Conservation (phyloP, 129 eudicot genomes). For the sunflower (Helianthus annuus) region HanXRQr2.0-SUNRISE NC_035436.2:202424571-202425070, state of each 20-base stretch:
- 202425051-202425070: constrained; percentile 97
- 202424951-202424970: constrained; percentile 75
- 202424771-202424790: constrained; percentile 49
- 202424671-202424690: constrained; percentile 67
- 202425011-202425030: constrained; percentile 51
- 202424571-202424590: constrained; percentile 85
- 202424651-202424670: constrained; percentile 81
- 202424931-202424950: constrained; percentile 76
- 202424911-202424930: constrained; percentile 83
- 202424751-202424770: constrained; percentile 62
- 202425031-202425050: constrained; percentile 64
- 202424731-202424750: constrained; percentile 94
- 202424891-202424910: constrained; percentile 83
- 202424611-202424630: constrained; percentile 74
- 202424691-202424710: constrained; percentile 95
- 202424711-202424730: constrained; percentile 90
- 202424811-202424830: constrained; percentile 91
- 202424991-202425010: constrained; percentile 75
- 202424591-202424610: constrained; percentile 88
- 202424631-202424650: constrained; percentile 74
- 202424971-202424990: constrained; percentile 78
- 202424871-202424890: constrained; percentile 64
- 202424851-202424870: constrained; percentile 89
- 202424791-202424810: constrained; percentile 72
- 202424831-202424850: constrained; percentile 93